phyloP scores from a whole-genome alignment of 2,329 filamentous ascomycete species.

The Orbilia javanica region DNA sequence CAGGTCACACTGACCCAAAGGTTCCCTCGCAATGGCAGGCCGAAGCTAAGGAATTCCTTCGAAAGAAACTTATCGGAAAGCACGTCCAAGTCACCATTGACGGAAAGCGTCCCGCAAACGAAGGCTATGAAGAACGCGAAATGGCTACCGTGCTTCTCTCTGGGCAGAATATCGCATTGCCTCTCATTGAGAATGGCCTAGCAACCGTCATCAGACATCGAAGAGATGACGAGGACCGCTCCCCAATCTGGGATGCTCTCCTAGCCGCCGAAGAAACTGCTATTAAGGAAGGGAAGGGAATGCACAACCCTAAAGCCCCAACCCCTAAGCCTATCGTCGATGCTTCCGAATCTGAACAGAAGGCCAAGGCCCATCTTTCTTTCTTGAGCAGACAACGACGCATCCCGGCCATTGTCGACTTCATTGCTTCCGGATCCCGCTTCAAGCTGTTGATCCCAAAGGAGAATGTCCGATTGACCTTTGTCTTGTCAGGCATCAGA shows the following conservation, averaged over 20 bases:
- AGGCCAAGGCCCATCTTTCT: conserved; percentile 92
- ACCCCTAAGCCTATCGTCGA: conserved; percentile 86
- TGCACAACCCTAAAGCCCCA: conserved; percentile 91
- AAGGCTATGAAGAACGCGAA: conserved; percentile 93
- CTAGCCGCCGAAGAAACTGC: conserved; percentile 83
- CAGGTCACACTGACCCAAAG: conserved; percentile 52
- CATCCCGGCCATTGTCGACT: conserved; percentile 93
- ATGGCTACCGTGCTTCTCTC: conserved; percentile 88
- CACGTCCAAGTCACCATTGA: conserved; percentile 90
- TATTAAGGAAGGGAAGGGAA: conserved; percentile 88
- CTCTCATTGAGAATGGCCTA: conserved; percentile 80
- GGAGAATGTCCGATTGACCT: conserved; percentile 92
- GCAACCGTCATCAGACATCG: conserved; percentile 94
- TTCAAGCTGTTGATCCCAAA: conserved; percentile 93
- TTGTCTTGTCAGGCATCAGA: conserved; percentile 92
- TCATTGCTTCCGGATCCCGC: conserved; percentile 94
- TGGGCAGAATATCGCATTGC: conserved; percentile 70
- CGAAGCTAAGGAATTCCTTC: conserved; percentile 94
- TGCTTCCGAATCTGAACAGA: conserved; percentile 91
- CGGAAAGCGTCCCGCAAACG: conserved; percentile 81
- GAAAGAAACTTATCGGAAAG: conserved; percentile 95
- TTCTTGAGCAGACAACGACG: conserved; percentile 90
- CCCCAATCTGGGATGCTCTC: conserved; percentile 91
- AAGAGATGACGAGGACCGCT: conserved; percentile 92
- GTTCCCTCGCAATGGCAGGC: conserved; percentile 78